These are phyloP conservation scores for Fomitopsis serialis DNA, from an alignment of 768 basidiomycete genomes.

Conservation along the genomic window DNA sequence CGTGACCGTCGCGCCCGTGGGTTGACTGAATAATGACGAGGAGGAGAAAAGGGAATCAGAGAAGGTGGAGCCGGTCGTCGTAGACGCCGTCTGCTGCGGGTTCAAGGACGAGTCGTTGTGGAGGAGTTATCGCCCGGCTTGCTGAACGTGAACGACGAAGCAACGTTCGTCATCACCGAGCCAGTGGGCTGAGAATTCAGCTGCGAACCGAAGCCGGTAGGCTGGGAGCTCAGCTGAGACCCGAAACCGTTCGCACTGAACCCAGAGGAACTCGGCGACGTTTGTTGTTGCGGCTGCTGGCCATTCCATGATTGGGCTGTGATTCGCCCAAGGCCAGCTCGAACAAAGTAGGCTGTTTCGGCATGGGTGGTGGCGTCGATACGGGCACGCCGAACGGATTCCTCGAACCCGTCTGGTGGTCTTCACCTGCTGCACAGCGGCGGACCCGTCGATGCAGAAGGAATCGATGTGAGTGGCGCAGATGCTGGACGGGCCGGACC, in stretches of 20 bases:
- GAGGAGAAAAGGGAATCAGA: constrained; percentile 38
- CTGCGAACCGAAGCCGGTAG: no score
- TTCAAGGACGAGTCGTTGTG: constrained; percentile 11
- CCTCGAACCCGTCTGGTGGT: constrained; percentile 91
- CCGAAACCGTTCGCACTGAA: constrained; percentile 6
- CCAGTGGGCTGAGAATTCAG: constrained; percentile 8
- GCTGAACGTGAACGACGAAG: constrained; percentile 63
- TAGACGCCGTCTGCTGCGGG: constrained; percentile 22
- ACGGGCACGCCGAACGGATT: constrained; percentile 90
- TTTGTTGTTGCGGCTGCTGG: constrained; percentile 25
- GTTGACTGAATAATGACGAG: constrained; percentile 43
- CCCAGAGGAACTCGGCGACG: neutral
- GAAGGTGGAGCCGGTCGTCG: constrained; percentile 37
- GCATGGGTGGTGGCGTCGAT: constrained; percentile 55
- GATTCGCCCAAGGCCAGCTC: constrained; percentile 60
- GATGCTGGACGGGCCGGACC: constrained; percentile 51
- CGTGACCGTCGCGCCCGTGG: constrained; percentile 38
- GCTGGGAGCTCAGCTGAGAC: constrained; percentile 1
- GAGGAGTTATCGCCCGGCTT: constrained; percentile 22
- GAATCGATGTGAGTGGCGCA: constrained; percentile 54
- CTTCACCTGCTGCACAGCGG: constrained; percentile 59
- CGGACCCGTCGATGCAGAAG: constrained; percentile 30
- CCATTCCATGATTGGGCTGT: constrained; percentile 8
- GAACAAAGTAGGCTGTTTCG: constrained; percentile 75
- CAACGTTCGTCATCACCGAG: constrained; percentile 59